Evolutionary conservation across 176 grass and related monocot species (phyloP), one percentile per base, ranked within the genome.

Genomic region (Oryza nivara): DNA sequence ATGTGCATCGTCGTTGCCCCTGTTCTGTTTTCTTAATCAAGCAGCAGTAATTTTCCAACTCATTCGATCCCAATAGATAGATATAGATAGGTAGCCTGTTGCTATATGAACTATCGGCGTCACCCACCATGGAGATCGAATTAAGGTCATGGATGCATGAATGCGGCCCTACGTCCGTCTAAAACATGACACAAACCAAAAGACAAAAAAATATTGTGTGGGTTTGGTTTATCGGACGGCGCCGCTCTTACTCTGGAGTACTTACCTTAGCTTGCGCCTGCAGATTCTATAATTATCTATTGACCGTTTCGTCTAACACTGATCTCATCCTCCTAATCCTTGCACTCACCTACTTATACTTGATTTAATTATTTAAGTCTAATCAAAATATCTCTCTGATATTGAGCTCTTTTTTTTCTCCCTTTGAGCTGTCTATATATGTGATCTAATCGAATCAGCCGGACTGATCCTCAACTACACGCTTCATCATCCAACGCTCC

Each of bases 211-310:
- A 61, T 36, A 72, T 11, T 0, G 56, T 45, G 64, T 87, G 78
- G 85, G 75, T 47, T 17, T 65, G 7, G 16, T 60, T 74, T 3
- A 44, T 54, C 35, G 35, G 85, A 40, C 78, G 85, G 85, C 77
- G 75, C 77, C 77, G 70, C 16, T 13, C 52, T 20, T 56, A 56
- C 52, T 56, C 19, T 56, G 49, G 30, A 32, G 30, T 52, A 2
- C 47, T 15, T 1, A 54, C 17, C 52, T 17, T 56, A 61, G 20
- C 19, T 61, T 61, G 56, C 16, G 56, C 56, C 56, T 22, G 56
- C 56, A 61, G 56, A 61, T 61, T 61, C 17, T 56, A 56, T 56
- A 56, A 56, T 54, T 54, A 56, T 56, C 52, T 9, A 6, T 61
- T 10, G 56, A 61, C 20, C 22, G 56, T 22, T 61, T 61, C 56